Conservation (phyloP, 1,284 basidiomycete species). For the Pascua guehoae region DNA sequence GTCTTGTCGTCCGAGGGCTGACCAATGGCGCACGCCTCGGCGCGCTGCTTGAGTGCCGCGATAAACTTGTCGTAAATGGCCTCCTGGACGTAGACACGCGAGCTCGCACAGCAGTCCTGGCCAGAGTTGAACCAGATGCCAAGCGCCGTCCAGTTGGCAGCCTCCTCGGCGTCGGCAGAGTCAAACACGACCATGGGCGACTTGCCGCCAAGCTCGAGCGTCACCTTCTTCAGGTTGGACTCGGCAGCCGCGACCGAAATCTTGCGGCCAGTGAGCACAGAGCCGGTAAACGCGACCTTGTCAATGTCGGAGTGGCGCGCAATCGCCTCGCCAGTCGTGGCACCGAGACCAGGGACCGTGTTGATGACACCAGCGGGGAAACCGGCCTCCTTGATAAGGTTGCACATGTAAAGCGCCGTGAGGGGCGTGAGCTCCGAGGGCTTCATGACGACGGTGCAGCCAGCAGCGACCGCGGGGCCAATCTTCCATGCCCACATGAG, state of each 20-base stretch:
- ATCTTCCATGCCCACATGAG: conserved; percentile 92
- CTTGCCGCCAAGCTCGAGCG: conserved; percentile 56
- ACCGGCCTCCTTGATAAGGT: conserved; percentile 52
- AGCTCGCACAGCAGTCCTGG: conserved; percentile 46
- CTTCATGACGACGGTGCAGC: conserved; percentile 52
- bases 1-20: conserved; percentile 67
- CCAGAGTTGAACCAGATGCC: conserved; percentile 40
- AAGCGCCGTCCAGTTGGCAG: conserved; percentile 55
- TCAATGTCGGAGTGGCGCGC: conserved; percentile 72
- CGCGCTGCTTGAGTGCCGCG: conserved; percentile 61
- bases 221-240: conserved; percentile 73
- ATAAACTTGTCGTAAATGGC: conserved; percentile 77
- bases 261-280: conserved; percentile 74
- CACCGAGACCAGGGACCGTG: conserved; percentile 75
- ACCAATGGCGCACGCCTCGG: conserved; percentile 67
- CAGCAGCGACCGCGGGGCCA: conserved; percentile 77
- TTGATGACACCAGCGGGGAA: conserved; percentile 90
- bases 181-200: conserved; percentile 52
- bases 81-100: conserved; percentile 68
- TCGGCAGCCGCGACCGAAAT: conserved; percentile 79
- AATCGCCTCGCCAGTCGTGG: conserved; percentile 77
- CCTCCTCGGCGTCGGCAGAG: conserved; percentile 63
- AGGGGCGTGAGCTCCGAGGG: conserved; percentile 88
- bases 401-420: conserved; percentile 65
- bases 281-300: conserved; percentile 60